Percentiles rank a stretch among this genome's conserved stretches.
These are phyloP conservation scores for Colletotrichum graminicola DNA, from an alignment of 2,329 filamentous ascomycete species.

Conservation along the genomic window DNA sequence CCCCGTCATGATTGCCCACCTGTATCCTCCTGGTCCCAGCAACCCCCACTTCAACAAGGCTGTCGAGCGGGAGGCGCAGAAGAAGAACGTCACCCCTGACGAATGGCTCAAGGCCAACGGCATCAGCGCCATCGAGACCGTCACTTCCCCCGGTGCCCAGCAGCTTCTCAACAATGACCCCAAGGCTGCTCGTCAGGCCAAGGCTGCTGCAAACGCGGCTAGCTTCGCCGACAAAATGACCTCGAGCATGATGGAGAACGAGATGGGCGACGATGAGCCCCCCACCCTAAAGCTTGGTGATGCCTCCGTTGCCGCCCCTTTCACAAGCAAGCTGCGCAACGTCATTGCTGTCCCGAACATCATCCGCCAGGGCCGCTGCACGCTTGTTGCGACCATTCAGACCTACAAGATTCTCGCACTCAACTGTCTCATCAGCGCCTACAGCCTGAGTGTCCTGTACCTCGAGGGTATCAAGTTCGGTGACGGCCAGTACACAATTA, in stretches of 20 bases:
- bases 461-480: conserved; percentile 99
- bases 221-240: conserved; percentile 89
- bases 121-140: conserved; percentile 69
- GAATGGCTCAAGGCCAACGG: conserved; percentile 68
- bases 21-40: conserved; percentile 89
- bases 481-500: conserved; percentile 97
- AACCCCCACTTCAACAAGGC: conserved; percentile 98
- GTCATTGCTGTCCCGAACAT: conserved; percentile 98
- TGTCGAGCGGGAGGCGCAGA: conserved; percentile 85
- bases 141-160: conserved; percentile 76
- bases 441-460: conserved; percentile 96
- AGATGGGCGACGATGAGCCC: conserved; percentile 89
- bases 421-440: conserved; percentile 97
- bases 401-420: conserved; percentile 99
- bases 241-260: conserved; percentile 87
- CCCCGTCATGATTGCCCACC: conserved; percentile 89
- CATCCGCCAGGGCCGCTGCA: conserved; percentile 96
- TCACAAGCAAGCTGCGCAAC: conserved; percentile 97
- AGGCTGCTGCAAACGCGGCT: conserved; percentile 78
- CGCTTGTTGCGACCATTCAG: conserved; percentile 96
- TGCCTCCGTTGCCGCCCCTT: conserved; percentile 95
- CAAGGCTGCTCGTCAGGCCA: conserved; percentile 70
- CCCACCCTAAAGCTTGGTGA: conserved; percentile 97
- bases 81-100: conserved; percentile 76
- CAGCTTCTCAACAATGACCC: conserved; percentile 66